Base-by-base conservation (phyloP, 192 early-diverging fungal species). In the Rhizophagus prolifer region DNA sequence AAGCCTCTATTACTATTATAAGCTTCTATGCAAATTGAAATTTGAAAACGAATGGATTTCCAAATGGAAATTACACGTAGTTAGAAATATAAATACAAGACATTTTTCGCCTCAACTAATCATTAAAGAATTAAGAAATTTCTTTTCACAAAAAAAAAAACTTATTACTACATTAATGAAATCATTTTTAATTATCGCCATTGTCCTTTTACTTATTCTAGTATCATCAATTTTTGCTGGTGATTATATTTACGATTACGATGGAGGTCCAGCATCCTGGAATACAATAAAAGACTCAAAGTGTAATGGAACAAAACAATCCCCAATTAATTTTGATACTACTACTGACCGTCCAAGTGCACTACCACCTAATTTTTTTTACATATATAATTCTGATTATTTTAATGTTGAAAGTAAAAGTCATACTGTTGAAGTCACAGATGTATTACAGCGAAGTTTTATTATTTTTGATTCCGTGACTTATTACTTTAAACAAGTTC, bases 401-500 rank as follows among this genome's bases (percentile, higher is more conserved):
- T 72, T 80, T 9, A 72, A 79, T 28, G 72, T 78, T 26, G 26
- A 66, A 30, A 83, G 81, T 76, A 78, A 81, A 59, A 84, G 88
- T 25, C 77, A 84, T 61, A 77, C 86, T 1, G 69, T 88, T 50
- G 72, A 86, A 47, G 36, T 82, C 44, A 75, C 68, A 47, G 1
- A 47, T 0, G 4, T 59, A 23, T 14, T 63, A 9, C 58, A 16
- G 58, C 69, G 10, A 75, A 12, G 41, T 9, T 9, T 10, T 41
- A 41, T 41, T 12, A 12, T 1, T 44, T 12, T 83, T 36, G 66
- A 80, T 58, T 71, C 70, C 34, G 67, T 71, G n/a, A 12, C 23
- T 19, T 90, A 81, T 79, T 50, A 73, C 1, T 67, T 91, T 60
- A 12, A 50, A 21, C 79, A 88, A 31, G 88, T 92, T 74, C 91